A percentile compares a stretch with the other conserved stretches of the same genome.
These are phyloP conservation scores for Kickxella alabastrina DNA, from an alignment of 192 early-diverging fungal genomes.

Conservation along the genomic window DNA sequence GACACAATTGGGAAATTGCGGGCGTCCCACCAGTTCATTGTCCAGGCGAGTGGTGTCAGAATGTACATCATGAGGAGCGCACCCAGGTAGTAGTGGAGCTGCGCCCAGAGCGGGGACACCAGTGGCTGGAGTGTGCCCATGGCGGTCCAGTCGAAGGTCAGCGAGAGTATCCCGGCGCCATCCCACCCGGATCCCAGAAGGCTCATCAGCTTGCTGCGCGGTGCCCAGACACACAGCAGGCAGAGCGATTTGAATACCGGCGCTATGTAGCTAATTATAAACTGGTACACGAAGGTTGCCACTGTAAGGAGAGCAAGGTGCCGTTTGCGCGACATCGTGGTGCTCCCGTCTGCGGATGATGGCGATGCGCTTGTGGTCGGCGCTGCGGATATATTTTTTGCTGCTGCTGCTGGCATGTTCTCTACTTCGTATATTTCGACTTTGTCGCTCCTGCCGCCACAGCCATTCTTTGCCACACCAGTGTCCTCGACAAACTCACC, in stretches of 20 bases:
- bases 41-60: constrained; percentile 65
- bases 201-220: constrained; percentile 20
- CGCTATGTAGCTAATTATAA: constrained; percentile 59
- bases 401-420: background rate
- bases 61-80: constrained; percentile 68
- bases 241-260: constrained; percentile 66
- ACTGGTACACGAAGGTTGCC: constrained; percentile 48
- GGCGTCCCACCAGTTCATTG: constrained; percentile 58
- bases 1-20: constrained; percentile 59
- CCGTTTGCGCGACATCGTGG: constrained; percentile 14
- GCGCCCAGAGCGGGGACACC: constrained; percentile 68
- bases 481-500: constrained; percentile 1
- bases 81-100: constrained; percentile 63
- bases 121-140: constrained; percentile 58
- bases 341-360: background rate
- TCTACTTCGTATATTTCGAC: background rate
- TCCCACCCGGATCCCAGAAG: constrained; percentile 47
- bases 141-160: constrained; percentile 72
- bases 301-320: constrained; percentile 21
- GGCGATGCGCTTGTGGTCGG: background rate
- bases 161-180: constrained; percentile 63
- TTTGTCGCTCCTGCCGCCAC: background rate
- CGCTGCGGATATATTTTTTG: background rate
- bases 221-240: constrained; percentile 55
- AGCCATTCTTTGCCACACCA: background rate